Base-by-base conservation (phyloP, 2,329 filamentous ascomycete species). In the Cylindrodendrum hubeiense region DNA sequence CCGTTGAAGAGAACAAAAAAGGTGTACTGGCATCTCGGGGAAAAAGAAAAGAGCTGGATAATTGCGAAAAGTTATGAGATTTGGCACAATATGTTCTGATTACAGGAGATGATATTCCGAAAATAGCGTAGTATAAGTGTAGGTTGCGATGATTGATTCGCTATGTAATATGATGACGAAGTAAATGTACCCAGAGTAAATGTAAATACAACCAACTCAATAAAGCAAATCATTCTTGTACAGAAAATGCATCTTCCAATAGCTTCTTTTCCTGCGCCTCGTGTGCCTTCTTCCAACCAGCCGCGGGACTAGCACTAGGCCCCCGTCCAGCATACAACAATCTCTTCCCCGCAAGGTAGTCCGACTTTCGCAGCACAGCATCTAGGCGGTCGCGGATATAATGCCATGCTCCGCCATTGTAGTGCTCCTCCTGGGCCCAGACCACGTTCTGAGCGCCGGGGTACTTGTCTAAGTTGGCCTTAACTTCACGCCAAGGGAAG, bases 381-480 rank as follows among this genome's bases (percentile, higher is more conserved):
- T 74, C 67, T 3, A 75, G 19, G 5, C 73, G 62, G 37, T 71
- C 71, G 0, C 67, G 68, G 10, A 73, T 60, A 28, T 70, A 75
- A 22, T 71, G 66, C 73, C 72, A 75, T 0, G 72, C 69, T 4
- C 73, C 73, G 3, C 70, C 71, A 4, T 75, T 75, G 3, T 72
- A 71, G 8, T 68, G 73, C 22, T 75, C 73, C 10, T 75, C 72
- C 15, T 75, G 73, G 0, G 66, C 61, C 73, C 73, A 75, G 3
- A 75, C 65, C 8, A 74, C 58, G 4, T 34, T 69, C n/a, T 63
- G 47, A 1, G 66, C 69, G 30, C 68, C 69, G 6, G 65, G 65
- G 17, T 73, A 75, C 33, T 46, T 60, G 39, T 73, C 63, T 2
- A 75, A 39, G 43, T 67, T 73, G 19, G 67, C 62, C 22, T 63